Percentiles rank a stretch among this genome's conserved stretches.
Evolutionary conservation across 2,329 filamentous ascomycete species (phyloP).

Genomic region (Calonectria multiphialidica): DNA sequence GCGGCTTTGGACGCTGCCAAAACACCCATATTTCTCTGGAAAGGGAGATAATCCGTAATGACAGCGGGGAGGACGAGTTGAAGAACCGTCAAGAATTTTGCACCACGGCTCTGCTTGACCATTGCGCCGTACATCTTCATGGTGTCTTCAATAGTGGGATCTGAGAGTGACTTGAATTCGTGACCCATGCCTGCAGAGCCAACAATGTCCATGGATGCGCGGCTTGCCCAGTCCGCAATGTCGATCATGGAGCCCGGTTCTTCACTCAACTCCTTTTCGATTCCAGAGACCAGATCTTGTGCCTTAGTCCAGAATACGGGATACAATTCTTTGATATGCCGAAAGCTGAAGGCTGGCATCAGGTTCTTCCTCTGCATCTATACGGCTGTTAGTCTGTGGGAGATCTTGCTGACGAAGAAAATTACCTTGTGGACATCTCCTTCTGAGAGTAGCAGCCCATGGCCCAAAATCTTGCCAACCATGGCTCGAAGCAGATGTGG

Average conservation of each 20-base stretch:
- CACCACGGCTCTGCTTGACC: slow-evolving; percentile 44
- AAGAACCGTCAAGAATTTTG: slow-evolving; percentile 21
- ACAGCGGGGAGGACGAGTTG: slow-evolving; percentile 30
- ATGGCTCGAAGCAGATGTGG: slow-evolving; percentile 31
- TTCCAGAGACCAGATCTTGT: slow-evolving; percentile 18
- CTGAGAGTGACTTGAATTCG: slow-evolving; percentile 48
- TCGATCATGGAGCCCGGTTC: not conserved
- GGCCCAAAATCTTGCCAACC: slow-evolving; percentile 30
- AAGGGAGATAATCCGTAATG: slow-evolving; percentile 30
- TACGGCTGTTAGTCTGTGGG: not conserved
- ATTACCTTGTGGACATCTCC: slow-evolving; percentile 31
- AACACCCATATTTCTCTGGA: slow-evolving; percentile 32
- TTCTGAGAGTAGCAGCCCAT: slow-evolving; percentile 19
- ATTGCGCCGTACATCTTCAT: slow-evolving; percentile 41
- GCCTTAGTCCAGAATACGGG: slow-evolving; percentile 32
- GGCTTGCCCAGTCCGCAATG: slow-evolving; percentile 33
- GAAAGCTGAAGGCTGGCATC: slow-evolving; percentile 37
- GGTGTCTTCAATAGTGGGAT: slow-evolving; percentile 46
- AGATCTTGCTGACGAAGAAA: not conserved
- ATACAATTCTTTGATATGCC: slow-evolving; percentile 32
- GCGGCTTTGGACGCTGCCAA: slow-evolving; percentile 27
- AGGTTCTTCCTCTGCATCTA: slow-evolving; percentile 34
- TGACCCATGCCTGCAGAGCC: slow-evolving; percentile 49
- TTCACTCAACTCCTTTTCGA: slow-evolving; percentile 12
- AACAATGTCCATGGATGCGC: slow-evolving; percentile 50